Conservation (phyloP, 305 asterid genomes). For the Fraxinus sp. region DNA sequence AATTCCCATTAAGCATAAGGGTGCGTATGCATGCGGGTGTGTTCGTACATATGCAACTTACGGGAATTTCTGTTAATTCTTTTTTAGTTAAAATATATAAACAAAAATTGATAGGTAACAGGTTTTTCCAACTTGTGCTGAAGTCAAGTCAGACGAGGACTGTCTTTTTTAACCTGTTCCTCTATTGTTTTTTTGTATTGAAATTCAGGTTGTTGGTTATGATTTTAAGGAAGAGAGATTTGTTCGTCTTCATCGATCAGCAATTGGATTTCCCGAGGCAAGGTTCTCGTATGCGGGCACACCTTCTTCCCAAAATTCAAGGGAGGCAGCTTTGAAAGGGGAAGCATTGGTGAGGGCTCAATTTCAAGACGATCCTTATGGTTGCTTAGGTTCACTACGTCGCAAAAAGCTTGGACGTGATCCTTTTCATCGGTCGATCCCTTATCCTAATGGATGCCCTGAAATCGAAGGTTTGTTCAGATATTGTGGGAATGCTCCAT, state of each 20-base stretch:
- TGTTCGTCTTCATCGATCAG: slow-evolving; percentile 68
- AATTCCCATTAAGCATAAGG: neutral
- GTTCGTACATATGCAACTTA: neutral
- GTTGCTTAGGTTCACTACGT: slow-evolving; percentile 67
- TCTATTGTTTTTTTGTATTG: neutral
- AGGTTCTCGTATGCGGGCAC: slow-evolving; percentile 79
- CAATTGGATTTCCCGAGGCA: slow-evolving; percentile 68
- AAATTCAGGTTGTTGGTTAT: slow-evolving; percentile 74
- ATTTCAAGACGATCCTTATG: slow-evolving; percentile 80
- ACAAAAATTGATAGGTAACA: neutral
- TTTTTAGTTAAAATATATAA: neutral
- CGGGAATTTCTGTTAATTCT: neutral
- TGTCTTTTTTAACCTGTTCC: neutral
- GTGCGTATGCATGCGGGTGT: neutral
- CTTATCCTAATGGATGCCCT: slow-evolving; percentile 95
- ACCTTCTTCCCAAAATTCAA: slow-evolving; percentile 65
- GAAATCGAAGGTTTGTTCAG: slow-evolving; percentile 78
- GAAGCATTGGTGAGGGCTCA: slow-evolving; percentile 77
- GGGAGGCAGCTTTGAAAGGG: slow-evolving; percentile 81
- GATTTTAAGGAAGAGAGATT: slow-evolving; percentile 93
- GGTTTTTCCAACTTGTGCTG: neutral
- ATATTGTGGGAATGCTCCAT: slow-evolving; percentile 70
- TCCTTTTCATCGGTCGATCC: slow-evolving; percentile 85
- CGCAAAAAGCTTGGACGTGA: slow-evolving; percentile 77
- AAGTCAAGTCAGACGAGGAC: neutral